Conservation (phyloP, 2,329 filamentous ascomycete genomes). For the Teratosphaeria pseudoeucalypti region DNA sequence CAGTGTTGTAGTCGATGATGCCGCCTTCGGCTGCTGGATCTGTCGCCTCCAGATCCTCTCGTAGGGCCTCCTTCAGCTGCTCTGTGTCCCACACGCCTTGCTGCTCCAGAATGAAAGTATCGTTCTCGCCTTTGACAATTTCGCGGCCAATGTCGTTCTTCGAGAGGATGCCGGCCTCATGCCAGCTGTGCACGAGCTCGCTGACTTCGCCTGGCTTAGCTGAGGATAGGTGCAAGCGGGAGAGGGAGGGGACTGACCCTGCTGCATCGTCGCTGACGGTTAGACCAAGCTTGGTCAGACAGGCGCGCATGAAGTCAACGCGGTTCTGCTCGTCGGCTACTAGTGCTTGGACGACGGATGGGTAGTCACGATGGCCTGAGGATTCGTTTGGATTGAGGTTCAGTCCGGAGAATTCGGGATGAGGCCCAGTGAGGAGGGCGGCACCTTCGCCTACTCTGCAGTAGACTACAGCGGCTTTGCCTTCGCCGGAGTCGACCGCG, state of each 20-base stretch:
- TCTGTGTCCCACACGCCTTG: constrained; percentile 35
- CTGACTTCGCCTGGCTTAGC: constrained; percentile 53
- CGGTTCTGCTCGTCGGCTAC: constrained; percentile 59
- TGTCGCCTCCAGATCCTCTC: background rate
- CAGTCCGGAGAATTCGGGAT: constrained; percentile 83
- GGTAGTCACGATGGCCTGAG: constrained; percentile 56
- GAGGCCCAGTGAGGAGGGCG: constrained; percentile 72
- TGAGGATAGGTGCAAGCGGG: constrained; percentile 71
- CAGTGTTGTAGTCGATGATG: constrained; percentile 57
- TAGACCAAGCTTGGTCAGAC: constrained; percentile 71
- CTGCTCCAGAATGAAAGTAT: constrained; percentile 62
- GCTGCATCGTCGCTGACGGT: constrained; percentile 59
- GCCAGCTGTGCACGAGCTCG: constrained; percentile 55
- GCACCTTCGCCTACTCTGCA: constrained; percentile 72
- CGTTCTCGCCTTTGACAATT: constrained; percentile 68
- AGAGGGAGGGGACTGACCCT: constrained; percentile 61
- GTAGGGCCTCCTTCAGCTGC: background rate
- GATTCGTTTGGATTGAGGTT: constrained; percentile 60
- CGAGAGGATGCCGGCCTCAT: constrained; percentile 53
- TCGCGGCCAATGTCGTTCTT: constrained; percentile 48
- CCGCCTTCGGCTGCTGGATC: background rate
- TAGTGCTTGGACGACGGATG: constrained; percentile 57
- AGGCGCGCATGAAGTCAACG: constrained; percentile 65
- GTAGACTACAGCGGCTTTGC: constrained; percentile 64
- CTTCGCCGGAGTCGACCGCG: constrained; percentile 61